Evolutionary conservation across 495 filamentous ascomycete genomes (phyloP), one percentile per base, ranked within the genome.

Genomic region (Tuber brumale): DNA sequence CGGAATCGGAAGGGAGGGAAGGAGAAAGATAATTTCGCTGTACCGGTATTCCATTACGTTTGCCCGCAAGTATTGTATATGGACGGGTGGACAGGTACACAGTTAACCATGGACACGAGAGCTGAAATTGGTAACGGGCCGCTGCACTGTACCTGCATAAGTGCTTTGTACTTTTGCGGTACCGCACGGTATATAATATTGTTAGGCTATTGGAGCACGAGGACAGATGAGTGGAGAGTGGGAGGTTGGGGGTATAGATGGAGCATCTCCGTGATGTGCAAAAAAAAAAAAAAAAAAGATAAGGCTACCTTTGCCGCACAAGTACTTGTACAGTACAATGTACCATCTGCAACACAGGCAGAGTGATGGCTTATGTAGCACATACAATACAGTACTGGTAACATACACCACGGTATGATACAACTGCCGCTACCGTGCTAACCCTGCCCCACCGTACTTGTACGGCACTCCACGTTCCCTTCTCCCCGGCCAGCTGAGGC

Each of bases 141-240:
- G 57, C 74, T 79, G 76, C n/a, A n/a, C 9, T 27, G 51, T 78
- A 78, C 77, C 76, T 78, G 78, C 78, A 79, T 79, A 66, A 74
- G 77, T 70, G 69, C 43, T 42, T 73, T 79, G 66, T 71, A 70
- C 41, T 39, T 45, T 72, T 72, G 39, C 31, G 27, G 21, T 27
- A 71, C 48, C 35, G 31, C 37, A 70, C 69, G 41, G 69, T 42
- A 9, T 37, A 75, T 48, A 66, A n/a, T 35, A 18, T 35, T 27
- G 57, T 35, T 35, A 0, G 57, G 57, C 57, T 14, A 66, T 14
- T 18, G 10, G 27, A 8, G 27, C n/a, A 61, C n/a, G 57, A 35
- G 57, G 57, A 18, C 35, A 66, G 27, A 35, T 35, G 57, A 61
- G 14, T 19, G n/a, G 27, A 35, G n/a, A 8, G 10, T 16, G 57